Evolutionary conservation across 495 filamentous ascomycete genomes (phyloP).

Genomic region (Neurospora discreta): DNA sequence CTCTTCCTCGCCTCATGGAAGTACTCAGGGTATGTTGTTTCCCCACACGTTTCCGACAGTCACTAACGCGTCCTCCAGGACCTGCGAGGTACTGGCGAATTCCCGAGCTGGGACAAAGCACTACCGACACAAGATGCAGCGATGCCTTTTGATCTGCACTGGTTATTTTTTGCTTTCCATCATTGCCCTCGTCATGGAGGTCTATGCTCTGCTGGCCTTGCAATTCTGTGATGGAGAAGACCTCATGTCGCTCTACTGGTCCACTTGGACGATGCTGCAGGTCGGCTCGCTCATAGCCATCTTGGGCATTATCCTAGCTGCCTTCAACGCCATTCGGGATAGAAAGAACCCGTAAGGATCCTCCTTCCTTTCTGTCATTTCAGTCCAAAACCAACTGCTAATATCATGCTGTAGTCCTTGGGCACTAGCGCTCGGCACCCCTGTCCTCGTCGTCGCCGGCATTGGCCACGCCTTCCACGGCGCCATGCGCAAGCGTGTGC

Average conservation of each 20-base stretch:
- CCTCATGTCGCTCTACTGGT: constrained; percentile 38
- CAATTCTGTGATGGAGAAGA: constrained; percentile 40
- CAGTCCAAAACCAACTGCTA: background rate
- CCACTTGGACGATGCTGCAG: constrained; percentile 35
- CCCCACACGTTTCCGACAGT: background rate
- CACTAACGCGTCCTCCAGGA: background rate
- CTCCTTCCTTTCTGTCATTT: background rate
- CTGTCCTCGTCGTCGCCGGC: constrained; percentile 36
- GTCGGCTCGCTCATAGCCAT: constrained; percentile 39
- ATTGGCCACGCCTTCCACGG: constrained; percentile 29
- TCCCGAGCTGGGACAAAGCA: background rate
- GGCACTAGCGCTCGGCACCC: constrained; percentile 39
- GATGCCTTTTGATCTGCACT: constrained; percentile 24
- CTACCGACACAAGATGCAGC: constrained; percentile 13
- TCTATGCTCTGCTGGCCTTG: constrained; percentile 29
- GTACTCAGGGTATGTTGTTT: constrained; percentile 27
- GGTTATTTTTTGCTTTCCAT: constrained; percentile 22
- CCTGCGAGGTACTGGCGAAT: background rate
- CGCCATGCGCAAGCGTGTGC: constrained; percentile 19
- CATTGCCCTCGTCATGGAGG: constrained; percentile 29
- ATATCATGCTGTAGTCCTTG: constrained; percentile 20
- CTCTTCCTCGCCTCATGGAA: constrained; percentile 29
- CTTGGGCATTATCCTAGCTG: constrained; percentile 30
- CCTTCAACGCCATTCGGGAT: constrained; percentile 26
- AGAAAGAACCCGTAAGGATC: constrained; percentile 29